These are phyloP conservation scores for Kwoniella shandongensis DNA, from an alignment of 768 basidiomycete species.

Conservation along the genomic window DNA sequence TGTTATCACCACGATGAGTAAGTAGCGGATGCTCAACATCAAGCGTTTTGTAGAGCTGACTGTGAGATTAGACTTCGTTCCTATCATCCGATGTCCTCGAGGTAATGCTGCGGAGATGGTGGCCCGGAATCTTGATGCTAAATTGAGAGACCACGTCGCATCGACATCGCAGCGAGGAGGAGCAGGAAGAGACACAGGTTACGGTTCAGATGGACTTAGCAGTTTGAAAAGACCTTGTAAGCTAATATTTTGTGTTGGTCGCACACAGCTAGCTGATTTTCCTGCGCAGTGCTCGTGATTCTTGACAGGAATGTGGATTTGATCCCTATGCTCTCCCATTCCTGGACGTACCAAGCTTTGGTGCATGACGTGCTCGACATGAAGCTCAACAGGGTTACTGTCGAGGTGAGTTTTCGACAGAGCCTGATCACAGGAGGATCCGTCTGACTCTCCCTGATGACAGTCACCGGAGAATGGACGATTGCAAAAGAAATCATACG, in stretches of 20 bases:
- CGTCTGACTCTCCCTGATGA: no score
- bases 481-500: constrained; percentile 74
- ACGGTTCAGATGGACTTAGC: constrained; percentile 77
- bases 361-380: constrained; percentile 97
- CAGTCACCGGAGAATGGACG: constrained; percentile 60
- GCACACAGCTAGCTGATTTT: constrained; percentile 1
- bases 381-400: constrained; percentile 89
- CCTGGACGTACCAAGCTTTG: constrained; percentile 98
- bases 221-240: constrained; percentile 82
- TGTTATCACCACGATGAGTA: constrained; percentile 82
- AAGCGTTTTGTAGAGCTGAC: constrained; percentile 3
- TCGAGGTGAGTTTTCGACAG: constrained; percentile 57
- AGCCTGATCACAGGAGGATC: no score
- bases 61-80: constrained; percentile 69
- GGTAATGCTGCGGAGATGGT: constrained; percentile 99
- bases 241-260: constrained; percentile 17
- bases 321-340: constrained; percentile 88
- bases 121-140: constrained; percentile 90
- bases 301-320: constrained; percentile 94
- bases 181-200: constrained; percentile 62
- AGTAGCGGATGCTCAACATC: constrained; percentile 30
- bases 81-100: constrained; percentile 88
- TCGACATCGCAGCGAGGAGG: constrained; percentile 53
- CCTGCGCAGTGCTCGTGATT: constrained; percentile 75
- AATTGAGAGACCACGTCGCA: constrained; percentile 78